Percentiles rank a stretch among this genome's conserved stretches.
These are phyloP conservation scores for Periconia sp. DNA, from an alignment of 2,329 filamentous ascomycete species.

Conservation along the genomic window DNA sequence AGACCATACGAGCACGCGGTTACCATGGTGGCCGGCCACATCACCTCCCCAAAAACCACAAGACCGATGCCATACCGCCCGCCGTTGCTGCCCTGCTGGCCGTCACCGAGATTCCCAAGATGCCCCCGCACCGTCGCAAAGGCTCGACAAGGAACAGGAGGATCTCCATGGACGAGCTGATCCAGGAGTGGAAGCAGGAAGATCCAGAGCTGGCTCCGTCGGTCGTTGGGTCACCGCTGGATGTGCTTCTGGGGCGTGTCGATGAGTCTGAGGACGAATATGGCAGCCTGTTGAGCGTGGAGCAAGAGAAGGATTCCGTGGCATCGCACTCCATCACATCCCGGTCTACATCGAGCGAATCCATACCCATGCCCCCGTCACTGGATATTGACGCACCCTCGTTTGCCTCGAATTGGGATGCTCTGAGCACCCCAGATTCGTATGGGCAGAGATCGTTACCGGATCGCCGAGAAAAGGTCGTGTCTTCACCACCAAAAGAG, in stretches of 20 bases:
- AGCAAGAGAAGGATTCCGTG: conserved; percentile 47
- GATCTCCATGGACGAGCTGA: conserved; percentile 63
- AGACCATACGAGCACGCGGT: conserved; percentile 37
- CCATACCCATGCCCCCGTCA: conserved; percentile 55
- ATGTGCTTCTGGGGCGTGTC: conserved; percentile 62
- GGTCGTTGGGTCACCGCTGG: conserved; percentile 55
- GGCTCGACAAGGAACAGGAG: conserved; percentile 48
- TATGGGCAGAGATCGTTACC: conserved; percentile 30
- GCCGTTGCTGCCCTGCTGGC: conserved; percentile 64
- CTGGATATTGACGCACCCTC: conserved; percentile 55
- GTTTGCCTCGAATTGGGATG: conserved; percentile 50
- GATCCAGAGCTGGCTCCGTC: conserved; percentile 46
- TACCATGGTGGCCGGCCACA: conserved; percentile 35
- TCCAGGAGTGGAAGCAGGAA: conserved; percentile 61
- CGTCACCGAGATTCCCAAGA: conserved; percentile 64
- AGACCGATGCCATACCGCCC: conserved; percentile 56
- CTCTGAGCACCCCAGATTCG: conserved; percentile 42
- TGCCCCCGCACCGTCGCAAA: conserved; percentile 49
- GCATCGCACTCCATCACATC: conserved; percentile 52
- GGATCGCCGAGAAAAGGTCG: conserved; percentile 52
- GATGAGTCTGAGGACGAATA: conserved; percentile 52
- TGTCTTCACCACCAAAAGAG: conserved; percentile 57
- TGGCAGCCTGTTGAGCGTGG: conserved; percentile 51
- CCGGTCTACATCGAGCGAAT: conserved; percentile 64
- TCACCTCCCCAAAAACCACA: conserved; percentile 42